Conservation (phyloP, 2,329 filamentous ascomycete species). For the Talaromyces sp. region DNA sequence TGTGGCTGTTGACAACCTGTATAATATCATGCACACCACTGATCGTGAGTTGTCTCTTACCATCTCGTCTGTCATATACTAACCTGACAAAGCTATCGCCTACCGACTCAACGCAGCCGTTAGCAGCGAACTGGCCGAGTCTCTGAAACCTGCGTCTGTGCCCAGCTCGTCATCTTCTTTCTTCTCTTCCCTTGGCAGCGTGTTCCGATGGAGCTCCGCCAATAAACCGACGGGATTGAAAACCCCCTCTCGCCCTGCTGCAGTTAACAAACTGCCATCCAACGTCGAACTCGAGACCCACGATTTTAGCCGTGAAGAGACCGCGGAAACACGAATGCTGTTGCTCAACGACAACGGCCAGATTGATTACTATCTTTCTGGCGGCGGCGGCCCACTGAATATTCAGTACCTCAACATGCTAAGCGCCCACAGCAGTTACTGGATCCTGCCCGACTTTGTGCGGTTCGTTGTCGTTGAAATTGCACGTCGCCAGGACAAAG, state of each 20-base stretch:
- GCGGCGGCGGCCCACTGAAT: conserved; percentile 79
- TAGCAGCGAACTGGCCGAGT: conserved; percentile 70
- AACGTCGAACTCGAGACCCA: conserved; percentile 92
- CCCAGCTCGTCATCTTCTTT: conserved; percentile 65
- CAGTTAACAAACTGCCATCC: conserved; percentile 50
- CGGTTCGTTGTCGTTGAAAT: conserved; percentile 84
- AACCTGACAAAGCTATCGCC: conserved; percentile 59
- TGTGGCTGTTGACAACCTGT: conserved; percentile 89
- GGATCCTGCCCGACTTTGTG: conserved; percentile 82
- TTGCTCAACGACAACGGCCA: conserved; percentile 95
- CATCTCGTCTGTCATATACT: conserved; percentile 44
- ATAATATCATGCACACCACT: conserved; percentile 78
- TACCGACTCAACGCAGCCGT: conserved; percentile 89
- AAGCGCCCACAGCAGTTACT: conserved; percentile 91
- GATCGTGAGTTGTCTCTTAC: conserved; percentile 41
- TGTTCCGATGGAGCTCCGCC: conserved; percentile 51
- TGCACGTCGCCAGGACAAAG: conserved; percentile 65
- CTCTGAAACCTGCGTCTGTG: conserved; percentile 70
- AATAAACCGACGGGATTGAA: conserved; percentile 48
- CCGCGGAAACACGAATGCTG: conserved; percentile 81
- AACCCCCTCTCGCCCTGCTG: conserved; percentile 42
- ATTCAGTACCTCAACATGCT: conserved; percentile 98
- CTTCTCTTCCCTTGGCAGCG: conserved; percentile 58
- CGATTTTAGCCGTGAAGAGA: conserved; percentile 85
- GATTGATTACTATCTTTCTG: conserved; percentile 81